Conservation (phyloP, 148 eudicot genomes). For the Beta vulgaris region DNA sequence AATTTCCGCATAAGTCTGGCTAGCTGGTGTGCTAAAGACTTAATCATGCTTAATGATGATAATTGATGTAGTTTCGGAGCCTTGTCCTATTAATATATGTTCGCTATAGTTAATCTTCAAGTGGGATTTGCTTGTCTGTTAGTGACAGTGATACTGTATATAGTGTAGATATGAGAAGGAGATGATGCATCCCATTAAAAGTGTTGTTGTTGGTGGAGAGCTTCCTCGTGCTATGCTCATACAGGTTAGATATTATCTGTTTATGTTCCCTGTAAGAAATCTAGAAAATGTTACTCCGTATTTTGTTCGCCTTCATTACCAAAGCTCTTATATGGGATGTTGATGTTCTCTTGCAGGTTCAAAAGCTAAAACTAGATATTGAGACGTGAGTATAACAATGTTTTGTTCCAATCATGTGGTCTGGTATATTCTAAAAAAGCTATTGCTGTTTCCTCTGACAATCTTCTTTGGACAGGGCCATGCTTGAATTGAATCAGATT, state of each 20-base stretch:
- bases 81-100: background rate
- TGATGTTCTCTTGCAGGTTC: slow-evolving; percentile 56
- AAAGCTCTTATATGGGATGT: background rate
- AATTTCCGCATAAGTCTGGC: background rate
- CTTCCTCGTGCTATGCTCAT: slow-evolving; percentile 91
- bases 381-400: slow-evolving; percentile 70
- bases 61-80: background rate
- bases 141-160: background rate
- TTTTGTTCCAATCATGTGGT: slow-evolving; percentile 4
- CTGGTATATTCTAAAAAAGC: slow-evolving; percentile 9
- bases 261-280: background rate
- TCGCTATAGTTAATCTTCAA: background rate
- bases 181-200: slow-evolving; percentile 81
- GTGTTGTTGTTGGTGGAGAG: slow-evolving; percentile 82
- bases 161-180: slow-evolving; percentile 90
- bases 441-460: slow-evolving; percentile 9
- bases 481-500: slow-evolving; percentile 98
- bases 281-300: background rate
- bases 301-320: background rate
- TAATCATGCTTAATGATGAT: background rate
- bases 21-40: background rate
- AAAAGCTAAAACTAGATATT: slow-evolving; percentile 94
- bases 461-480: slow-evolving; percentile 58
- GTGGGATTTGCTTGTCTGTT: background rate
- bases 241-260: slow-evolving; percentile 48